Base-by-base conservation (phyloP, 2,329 filamentous ascomycete species). In the Aureobasidium lini region DNA sequence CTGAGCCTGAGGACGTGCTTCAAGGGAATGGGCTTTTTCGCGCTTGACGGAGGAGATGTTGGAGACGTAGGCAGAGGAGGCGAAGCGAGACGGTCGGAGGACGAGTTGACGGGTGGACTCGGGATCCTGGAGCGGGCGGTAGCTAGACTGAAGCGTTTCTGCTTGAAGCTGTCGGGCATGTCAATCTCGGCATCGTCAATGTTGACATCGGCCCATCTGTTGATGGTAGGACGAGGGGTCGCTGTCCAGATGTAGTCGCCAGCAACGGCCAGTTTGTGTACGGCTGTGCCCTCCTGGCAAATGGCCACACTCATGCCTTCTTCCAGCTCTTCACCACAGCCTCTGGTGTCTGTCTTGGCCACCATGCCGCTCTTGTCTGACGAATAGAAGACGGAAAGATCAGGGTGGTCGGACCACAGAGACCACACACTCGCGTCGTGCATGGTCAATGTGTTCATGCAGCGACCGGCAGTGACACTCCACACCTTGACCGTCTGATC, bases 341-440 rank as follows among this genome's bases (percentile, higher is more conserved):
- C 84, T 64, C 92, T 83, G 29, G 93, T 87, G 71, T 99, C 94
- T 0, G 93, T 97, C 79, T 97, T 99, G 58, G 91, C 93, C n/a
- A 99, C 87, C 62, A 96, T 75, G 2, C 94, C 94, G 1, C 90
- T 92, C 54, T 93, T 86, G 73, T 99, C 94, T 66, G 88, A 89
- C 59, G 93, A 97, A 76, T 97, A 97, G 73, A 99, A 97, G 32
- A 96, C 83, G 9, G 87, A 87, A 4, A 99, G 81, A 61, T 88
- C 82, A 0, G 92, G 91, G 66, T 95, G 85, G 57, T 93, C 86
- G 0, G 94, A 96, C 73, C 88, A 95, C 23, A 99, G 79, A 1
- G 90, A 95, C 94, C 94, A 99, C 23, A 99, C 90, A 70, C 92
- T 96, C 70, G 96, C 91, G 70, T 95, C 95, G 75, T 99, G 94